Evolutionary conservation across 2,329 filamentous ascomycete species (phyloP).

Genomic region (Arthrobotrys conoides): DNA sequence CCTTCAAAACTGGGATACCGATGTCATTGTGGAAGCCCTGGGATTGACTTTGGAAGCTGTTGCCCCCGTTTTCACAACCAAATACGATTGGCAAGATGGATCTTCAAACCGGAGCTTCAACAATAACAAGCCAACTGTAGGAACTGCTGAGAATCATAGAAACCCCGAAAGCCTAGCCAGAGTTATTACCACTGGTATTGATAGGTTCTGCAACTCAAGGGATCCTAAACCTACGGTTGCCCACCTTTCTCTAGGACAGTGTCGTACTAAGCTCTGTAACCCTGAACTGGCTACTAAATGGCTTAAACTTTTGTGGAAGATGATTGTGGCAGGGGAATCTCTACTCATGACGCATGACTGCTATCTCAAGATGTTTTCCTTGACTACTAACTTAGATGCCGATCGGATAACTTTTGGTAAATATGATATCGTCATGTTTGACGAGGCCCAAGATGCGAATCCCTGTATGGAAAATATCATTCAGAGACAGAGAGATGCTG

Average conservation of each 20-base stretch:
- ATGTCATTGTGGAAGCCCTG: constrained; percentile 33
- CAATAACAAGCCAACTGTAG: constrained; percentile 18
- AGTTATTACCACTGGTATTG: constrained; percentile 47
- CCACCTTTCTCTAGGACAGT: constrained; percentile 42
- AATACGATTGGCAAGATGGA: constrained; percentile 43
- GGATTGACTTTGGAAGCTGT: constrained; percentile 39
- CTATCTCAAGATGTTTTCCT: constrained; percentile 62
- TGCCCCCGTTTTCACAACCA: constrained; percentile 40
- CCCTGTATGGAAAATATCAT: constrained; percentile 62
- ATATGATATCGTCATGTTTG: constrained; percentile 62
- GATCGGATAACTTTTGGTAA: constrained; percentile 60
- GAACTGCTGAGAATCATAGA: constrained; percentile 36
- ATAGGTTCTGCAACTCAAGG: constrained; percentile 53
- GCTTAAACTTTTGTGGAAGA: constrained; percentile 56
- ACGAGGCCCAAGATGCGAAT: constrained; percentile 63
- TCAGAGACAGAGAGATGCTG: constrained; percentile 60
- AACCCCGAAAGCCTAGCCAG: constrained; percentile 52
- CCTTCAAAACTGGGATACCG: constrained; percentile 47
- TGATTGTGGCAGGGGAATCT: constrained; percentile 45
- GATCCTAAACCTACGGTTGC: constrained; percentile 34
- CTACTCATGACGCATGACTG: constrained; percentile 61
- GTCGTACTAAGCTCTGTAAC: constrained; percentile 57
- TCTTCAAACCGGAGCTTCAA: background rate
- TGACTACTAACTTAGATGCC: constrained; percentile 33
- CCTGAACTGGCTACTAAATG: constrained; percentile 44